Conservation (phyloP, 176 grass and related monocot species). For the Carex pumila region DNA sequence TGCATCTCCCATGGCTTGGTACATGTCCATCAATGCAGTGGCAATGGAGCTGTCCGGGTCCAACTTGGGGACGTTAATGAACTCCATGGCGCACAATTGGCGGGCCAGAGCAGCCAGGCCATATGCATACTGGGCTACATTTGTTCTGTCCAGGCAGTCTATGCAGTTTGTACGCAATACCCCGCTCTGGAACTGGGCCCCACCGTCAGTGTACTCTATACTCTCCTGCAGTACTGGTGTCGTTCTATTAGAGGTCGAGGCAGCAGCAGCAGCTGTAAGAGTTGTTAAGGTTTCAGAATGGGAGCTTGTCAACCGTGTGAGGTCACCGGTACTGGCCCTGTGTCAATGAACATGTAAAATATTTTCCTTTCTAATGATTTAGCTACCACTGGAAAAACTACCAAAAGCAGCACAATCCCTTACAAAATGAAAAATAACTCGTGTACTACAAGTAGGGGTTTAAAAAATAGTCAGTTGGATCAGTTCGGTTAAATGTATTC, state of each 20-base stretch:
- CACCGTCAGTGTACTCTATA: conserved; percentile 28
- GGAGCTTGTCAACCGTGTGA: conserved; percentile 49
- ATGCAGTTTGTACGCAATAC: conserved; percentile 98
- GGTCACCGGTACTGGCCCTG: conserved; percentile 72
- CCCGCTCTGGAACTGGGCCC: conserved; percentile 67
- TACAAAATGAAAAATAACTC: background rate
- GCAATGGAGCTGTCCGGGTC: conserved; percentile 81
- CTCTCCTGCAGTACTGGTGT: conserved; percentile 23
- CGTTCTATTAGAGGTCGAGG: conserved; percentile 26
- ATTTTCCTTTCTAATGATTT: background rate
- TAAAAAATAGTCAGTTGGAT: too few relatives aligned
- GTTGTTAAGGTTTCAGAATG: conserved; percentile 36
- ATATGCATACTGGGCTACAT: conserved; percentile 97
- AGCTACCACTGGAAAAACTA: background rate
- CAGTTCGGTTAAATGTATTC: too few relatives aligned
- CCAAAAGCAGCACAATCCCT: background rate
- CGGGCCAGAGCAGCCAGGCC: conserved; percentile 80
- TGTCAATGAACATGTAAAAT: conserved; percentile 9
- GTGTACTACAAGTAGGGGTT: background rate
- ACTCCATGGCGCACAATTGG: conserved; percentile 82
- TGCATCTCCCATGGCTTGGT: conserved; percentile 95
- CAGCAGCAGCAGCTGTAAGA: conserved; percentile 19
- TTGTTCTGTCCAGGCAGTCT: conserved; percentile 92
- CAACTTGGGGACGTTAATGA: conserved; percentile 73
- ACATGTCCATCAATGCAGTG: conserved; percentile 93